phyloP scores from a whole-genome alignment of 495 filamentous ascomycete genomes.

The Neurospora sp. region DNA sequence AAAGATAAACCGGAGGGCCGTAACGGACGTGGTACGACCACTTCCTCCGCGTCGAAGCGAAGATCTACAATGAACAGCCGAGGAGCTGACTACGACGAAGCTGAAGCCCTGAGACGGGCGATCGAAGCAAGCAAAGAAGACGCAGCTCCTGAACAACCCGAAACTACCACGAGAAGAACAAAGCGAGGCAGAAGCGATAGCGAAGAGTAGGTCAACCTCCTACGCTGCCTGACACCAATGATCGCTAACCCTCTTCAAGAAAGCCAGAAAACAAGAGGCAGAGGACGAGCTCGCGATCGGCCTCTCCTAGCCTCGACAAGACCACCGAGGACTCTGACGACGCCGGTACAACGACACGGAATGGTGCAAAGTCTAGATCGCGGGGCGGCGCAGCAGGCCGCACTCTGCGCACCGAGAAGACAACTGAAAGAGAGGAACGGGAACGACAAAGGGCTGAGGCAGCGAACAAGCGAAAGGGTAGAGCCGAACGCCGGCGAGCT shows the following conservation, averaged over 20 bases:
- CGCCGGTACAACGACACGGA: slow-evolving; percentile 40
- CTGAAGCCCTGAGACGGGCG: slow-evolving; percentile 76
- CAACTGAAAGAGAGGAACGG: slow-evolving; percentile 55
- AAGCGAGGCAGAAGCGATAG: slow-evolving; percentile 87
- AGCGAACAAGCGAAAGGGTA: slow-evolving; percentile 63
- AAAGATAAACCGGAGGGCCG: slow-evolving; percentile 36
- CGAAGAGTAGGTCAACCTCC: slow-evolving; percentile 61
- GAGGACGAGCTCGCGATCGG: slow-evolving; percentile 64
- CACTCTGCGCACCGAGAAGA: slow-evolving; percentile 57
- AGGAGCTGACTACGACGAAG: slow-evolving; percentile 90
- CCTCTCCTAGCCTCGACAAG: slow-evolving; percentile 40
- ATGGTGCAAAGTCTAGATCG: slow-evolving; percentile 49
- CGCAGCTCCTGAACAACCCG: slow-evolving; percentile 37
- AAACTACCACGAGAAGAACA: slow-evolving; percentile 44
- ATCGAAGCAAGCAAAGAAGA: slow-evolving; percentile 91
- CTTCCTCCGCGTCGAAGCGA: slow-evolving; percentile 55
- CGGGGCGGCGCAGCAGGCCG: slow-evolving; percentile 49
- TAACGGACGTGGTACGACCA: slow-evolving; percentile 35
- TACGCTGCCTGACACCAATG: background rate
- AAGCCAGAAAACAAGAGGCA: slow-evolving; percentile 53
- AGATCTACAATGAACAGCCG: slow-evolving; percentile 97
- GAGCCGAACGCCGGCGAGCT: slow-evolving; percentile 58
- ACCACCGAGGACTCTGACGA: slow-evolving; percentile 59
- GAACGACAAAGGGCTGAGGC: slow-evolving; percentile 60
- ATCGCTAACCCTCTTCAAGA: slow-evolving; percentile 19